Conservation (phyloP, 768 basidiomycete species). For the Polyporus arcularius region DNA sequence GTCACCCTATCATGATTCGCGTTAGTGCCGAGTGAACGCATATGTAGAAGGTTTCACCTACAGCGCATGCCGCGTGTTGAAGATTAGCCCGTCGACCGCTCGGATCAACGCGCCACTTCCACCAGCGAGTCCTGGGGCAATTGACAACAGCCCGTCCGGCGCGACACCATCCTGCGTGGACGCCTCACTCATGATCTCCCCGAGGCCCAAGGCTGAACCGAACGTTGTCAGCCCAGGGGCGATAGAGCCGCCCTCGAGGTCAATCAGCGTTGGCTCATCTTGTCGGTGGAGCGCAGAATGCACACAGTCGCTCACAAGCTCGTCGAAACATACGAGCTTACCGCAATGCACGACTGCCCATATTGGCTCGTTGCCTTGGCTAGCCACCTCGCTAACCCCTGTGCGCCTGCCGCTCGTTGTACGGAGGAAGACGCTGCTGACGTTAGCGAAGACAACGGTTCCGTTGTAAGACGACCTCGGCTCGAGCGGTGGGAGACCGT, state of each 20-base stretch:
- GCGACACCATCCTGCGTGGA: constrained; percentile 57
- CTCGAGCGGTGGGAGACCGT: constrained; percentile 67
- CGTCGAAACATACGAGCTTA: constrained; percentile 53
- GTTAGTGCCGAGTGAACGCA: neutral
- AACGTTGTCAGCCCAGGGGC: constrained; percentile 63
- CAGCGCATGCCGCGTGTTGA: constrained; percentile 60
- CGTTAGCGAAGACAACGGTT: constrained; percentile 65
- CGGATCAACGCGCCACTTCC: constrained; percentile 44
- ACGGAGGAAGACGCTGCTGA: constrained; percentile 50
- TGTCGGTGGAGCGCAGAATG: neutral
- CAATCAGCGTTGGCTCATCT: constrained; percentile 36
- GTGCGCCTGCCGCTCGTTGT: constrained; percentile 33
- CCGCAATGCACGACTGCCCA: constrained; percentile 49
- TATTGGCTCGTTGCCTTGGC: neutral
- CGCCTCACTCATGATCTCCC: constrained; percentile 67
- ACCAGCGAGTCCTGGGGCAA: constrained; percentile 37
- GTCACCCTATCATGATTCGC: constrained; percentile 51
- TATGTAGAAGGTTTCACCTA: constrained; percentile 27
- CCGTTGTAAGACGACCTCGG: constrained; percentile 34
- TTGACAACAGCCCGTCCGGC: constrained; percentile 45
- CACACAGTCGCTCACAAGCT: constrained; percentile 22
- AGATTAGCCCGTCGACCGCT: constrained; percentile 76
- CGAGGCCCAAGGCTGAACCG: constrained; percentile 65
- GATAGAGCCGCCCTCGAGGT: constrained; percentile 68
- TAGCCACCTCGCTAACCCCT: constrained; percentile 27